Evolutionary conservation across 1,284 basidiomycete species (phyloP).

Genomic region (Pholiota adiposa): DNA sequence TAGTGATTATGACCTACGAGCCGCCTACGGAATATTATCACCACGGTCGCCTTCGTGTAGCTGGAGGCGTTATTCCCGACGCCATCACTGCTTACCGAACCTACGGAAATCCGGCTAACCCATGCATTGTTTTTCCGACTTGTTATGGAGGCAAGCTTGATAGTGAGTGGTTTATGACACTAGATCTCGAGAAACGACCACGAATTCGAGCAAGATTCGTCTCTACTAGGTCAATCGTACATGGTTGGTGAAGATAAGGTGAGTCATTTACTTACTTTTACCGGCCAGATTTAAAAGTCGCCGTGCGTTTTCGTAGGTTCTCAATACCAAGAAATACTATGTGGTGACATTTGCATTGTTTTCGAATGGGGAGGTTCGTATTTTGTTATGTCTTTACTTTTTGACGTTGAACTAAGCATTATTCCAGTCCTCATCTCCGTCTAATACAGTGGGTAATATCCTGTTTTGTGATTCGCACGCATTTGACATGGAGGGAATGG

Average conservation of each 20-base stretch:
- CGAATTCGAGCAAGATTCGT: slow-evolving; percentile 13
- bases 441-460: slow-evolving; percentile 51
- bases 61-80: slow-evolving; percentile 6
- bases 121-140: slow-evolving; percentile 47
- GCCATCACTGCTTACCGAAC: slow-evolving; percentile 29
- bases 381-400: slow-evolving; percentile 15
- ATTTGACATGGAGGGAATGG: slow-evolving; percentile 15
- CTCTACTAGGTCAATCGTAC: slow-evolving; percentile 46
- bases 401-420: background rate
- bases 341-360: slow-evolving; percentile 60
- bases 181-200: background rate
- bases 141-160: slow-evolving; percentile 40
- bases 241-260: slow-evolving; percentile 52
- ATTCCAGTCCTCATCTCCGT: slow-evolving; percentile 59
- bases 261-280: background rate
- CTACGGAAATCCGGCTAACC: slow-evolving; percentile 42
- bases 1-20: slow-evolving; percentile 11
- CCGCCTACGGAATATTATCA: slow-evolving; percentile 34
- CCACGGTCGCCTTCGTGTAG: slow-evolving; percentile 3
- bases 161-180: slow-evolving; percentile 15
- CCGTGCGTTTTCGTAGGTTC: slow-evolving; percentile 26
- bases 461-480: background rate
- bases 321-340: slow-evolving; percentile 53
- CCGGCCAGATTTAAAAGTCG: too few species aligned
- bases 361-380: slow-evolving; percentile 57